Evolutionary conservation across 768 basidiomycete genomes (phyloP), one percentile per base, ranked within the genome.

Genomic region (Amanita pseudoporphyria): DNA sequence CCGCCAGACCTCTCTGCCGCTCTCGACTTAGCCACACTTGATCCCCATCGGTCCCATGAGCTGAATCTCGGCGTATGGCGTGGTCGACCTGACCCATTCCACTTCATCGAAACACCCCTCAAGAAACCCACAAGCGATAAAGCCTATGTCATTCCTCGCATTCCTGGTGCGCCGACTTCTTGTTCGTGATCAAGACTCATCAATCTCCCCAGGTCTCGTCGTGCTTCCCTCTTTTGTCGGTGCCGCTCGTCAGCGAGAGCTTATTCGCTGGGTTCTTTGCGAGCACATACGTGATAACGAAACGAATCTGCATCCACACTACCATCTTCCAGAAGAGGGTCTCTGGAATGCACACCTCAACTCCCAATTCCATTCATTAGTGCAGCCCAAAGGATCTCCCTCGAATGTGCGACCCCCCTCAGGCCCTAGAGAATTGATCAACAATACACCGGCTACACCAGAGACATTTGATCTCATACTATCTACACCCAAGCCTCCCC

Each of bases 251-350:
- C 95, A 98, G 60, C 75, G 80, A 19, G 62, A 72, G 1, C 74
- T 97, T 4, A 72, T 88, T 21, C 66, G 65, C 48, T 87, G 88
- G 78, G 78, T 87, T 19, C 77, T 99, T 6, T 60, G 71, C 9
- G 75, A 84, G 16, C 90, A 94, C 56, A 85, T 93, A 1, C 72
- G 73, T 2, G 65, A 72, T 32, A 96, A 96, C 61, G 83, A 87
- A 49, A 94, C 90, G 0, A 95, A 92, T 56, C 81, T 97, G 18
- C 87, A 94, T 49, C 77, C 81, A 0, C 95, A 97, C 63, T 96
- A 95, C 58, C 40, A 69, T 37, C 70, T 96, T 6, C 94, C 95
- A 0, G 44, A 63, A 14, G 68, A 78, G 9, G 88, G 93, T 10
- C 64, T 97, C 19, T 99, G 95, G 92, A 77, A 79, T 36, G 65